A percentile compares a stretch with the other conserved stretches of the same genome.
Conservation (phyloP, 352 stramenopile species). For the Phytophthora podocarpi region DNA sequence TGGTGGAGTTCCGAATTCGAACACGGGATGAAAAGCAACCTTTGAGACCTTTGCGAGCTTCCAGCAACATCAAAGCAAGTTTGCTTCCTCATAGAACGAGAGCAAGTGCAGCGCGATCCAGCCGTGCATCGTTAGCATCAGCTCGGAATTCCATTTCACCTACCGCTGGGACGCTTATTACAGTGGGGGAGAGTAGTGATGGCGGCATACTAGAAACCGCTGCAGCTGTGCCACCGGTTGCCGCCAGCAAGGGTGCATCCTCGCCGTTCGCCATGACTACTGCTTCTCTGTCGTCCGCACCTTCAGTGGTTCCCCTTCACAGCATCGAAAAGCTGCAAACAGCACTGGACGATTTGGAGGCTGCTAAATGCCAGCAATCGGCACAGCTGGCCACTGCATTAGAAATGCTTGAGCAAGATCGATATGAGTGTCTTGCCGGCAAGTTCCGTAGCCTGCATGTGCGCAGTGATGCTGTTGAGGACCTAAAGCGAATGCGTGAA, state of each 20-base stretch:
- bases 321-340: conserved; percentile 63
- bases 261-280: conserved; percentile 8
- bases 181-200: background rate
- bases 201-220: background rate
- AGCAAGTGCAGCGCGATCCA: conserved; percentile 2
- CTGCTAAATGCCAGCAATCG: conserved; percentile 45
- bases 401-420: conserved; percentile 51
- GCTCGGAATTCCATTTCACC: conserved; percentile 7
- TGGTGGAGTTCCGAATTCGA: conserved; percentile 50
- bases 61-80: conserved; percentile 11
- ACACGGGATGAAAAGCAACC: conserved; percentile 51
- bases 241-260: background rate
- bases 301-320: conserved; percentile 30
- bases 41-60: conserved; percentile 32
- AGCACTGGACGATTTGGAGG: conserved; percentile 51
- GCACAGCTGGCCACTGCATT: conserved; percentile 45
- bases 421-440: conserved; percentile 50
- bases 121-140: conserved; percentile 11
- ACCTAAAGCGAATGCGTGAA: conserved; percentile 59
- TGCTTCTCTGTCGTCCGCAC: background rate
- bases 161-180: background rate
- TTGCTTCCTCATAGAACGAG: background rate
- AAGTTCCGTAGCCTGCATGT: conserved; percentile 60
- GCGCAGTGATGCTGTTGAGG: conserved; percentile 37
- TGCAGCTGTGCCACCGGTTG: background rate